Percentiles rank a stretch among this genome's conserved stretches.
phyloP scores from a whole-genome alignment of 2,329 filamentous ascomycete species.

The Fusarium multiceps region DNA sequence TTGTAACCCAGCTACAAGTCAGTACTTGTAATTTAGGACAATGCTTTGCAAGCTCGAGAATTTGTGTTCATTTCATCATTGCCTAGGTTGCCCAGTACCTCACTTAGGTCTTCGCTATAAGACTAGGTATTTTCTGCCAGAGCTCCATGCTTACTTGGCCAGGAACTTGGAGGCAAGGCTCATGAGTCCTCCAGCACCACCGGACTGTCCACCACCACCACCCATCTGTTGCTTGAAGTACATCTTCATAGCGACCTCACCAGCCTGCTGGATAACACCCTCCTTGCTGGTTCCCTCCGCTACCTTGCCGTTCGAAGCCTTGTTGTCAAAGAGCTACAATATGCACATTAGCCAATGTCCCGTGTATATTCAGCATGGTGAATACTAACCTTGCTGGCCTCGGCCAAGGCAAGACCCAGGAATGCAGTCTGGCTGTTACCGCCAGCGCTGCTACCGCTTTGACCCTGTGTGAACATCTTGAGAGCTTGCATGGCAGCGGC shows the following conservation, averaged over 20 bases:
- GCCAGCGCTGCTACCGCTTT: constrained; percentile 51
- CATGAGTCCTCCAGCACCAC: constrained; percentile 54
- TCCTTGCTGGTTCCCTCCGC: constrained; percentile 77
- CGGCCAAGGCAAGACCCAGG: constrained; percentile 85
- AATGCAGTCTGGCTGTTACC: constrained; percentile 79
- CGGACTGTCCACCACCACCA: constrained; percentile 58
- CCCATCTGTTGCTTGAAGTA: constrained; percentile 78
- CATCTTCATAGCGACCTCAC: constrained; percentile 89
- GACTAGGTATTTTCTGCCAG: not conserved
- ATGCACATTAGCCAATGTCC: constrained; percentile 13
- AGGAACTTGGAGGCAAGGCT: constrained; percentile 62
- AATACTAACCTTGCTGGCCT: constrained; percentile 77
- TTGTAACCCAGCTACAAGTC: not conserved
- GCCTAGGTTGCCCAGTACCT: not conserved
- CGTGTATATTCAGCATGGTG: no score
- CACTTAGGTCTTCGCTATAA: not conserved
- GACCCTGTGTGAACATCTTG: constrained; percentile 78
- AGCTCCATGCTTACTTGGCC: constrained; percentile 6
- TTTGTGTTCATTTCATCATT: not conserved
- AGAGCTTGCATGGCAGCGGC: constrained; percentile 85
- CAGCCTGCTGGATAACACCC: constrained; percentile 80
- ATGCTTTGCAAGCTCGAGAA: not conserved
- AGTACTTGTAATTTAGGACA: not conserved
- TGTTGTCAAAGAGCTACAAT: constrained; percentile 68
- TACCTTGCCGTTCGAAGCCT: constrained; percentile 65